Evolutionary conservation across 2,329 filamentous ascomycete species (phyloP), one percentile per base, ranked within the genome.

Genomic region (Pyrenophora seminiperda): DNA sequence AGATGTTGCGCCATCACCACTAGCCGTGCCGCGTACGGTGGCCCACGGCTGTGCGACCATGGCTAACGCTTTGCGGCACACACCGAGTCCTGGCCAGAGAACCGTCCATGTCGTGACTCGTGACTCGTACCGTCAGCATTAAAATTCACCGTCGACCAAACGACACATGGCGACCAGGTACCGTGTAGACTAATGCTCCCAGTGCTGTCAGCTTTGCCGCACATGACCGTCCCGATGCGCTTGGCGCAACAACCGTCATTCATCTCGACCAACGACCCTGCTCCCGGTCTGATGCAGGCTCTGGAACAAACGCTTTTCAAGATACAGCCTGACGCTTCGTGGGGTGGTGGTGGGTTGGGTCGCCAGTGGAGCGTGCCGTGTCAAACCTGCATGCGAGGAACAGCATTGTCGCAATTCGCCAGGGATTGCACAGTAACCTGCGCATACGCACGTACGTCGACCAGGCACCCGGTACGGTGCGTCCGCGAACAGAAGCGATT

Each of bases 1-100:
- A 41, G 24, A 33, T 42, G 44, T 58, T 57, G 58, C 58, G 53
- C 58, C 55, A 57, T 61, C 47, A 46, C 22, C 30, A 46, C 37
- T 46, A 47, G 44, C 49, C 32, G 44, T 48, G 34, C 49, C 51
- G 56, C 47, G 22, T 49, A 42, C 40, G 41, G 39, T 51, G 31
- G 24, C 15, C 15, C 33, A 48, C 41, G 48, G 44, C 45, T 56
- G 47, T 49, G 37, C 47, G 53, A 52, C 41, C 47, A 46, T 49
- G 19, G 29, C 49, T 32, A 33, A 47, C 48, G 41, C 24, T 38
- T 33, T 39, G 47, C 51, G 42, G 50, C 34, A 41, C 47, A 41
- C 32, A 42, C 20, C 15, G 17, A 30, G 19, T 29, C n/a, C 11
- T 20, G 30, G 32, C 14, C 34, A 27, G n/a, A n/a, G n/a, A n/a